These are phyloP conservation scores for Lanmaoa pseudosensibilis DNA, from an alignment of 768 basidiomycete species.

Conservation along the genomic window DNA sequence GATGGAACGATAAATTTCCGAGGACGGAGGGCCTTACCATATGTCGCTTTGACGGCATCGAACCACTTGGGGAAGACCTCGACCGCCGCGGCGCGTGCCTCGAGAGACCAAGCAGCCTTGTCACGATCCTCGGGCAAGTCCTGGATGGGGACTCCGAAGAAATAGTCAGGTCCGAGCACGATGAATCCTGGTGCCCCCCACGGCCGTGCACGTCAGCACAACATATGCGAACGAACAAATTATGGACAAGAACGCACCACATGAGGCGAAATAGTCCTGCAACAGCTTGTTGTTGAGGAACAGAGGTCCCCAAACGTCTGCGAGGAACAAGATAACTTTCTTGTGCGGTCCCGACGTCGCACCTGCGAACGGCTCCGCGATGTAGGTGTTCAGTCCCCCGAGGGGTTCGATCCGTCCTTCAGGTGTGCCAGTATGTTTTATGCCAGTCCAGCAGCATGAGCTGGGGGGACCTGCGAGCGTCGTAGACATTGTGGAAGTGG, in stretches of 20 bases:
- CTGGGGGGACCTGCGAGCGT: conserved; percentile 44
- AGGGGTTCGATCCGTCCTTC: conserved; percentile 43
- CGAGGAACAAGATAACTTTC: conserved; percentile 54
- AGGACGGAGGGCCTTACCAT: conserved; percentile 35
- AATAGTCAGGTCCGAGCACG: conserved; percentile 61
- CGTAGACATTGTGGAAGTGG: conserved; percentile 11
- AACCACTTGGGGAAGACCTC: conserved; percentile 50
- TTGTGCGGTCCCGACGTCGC: conserved; percentile 24
- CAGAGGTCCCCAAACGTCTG: conserved; percentile 57
- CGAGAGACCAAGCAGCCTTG: conserved; percentile 40
- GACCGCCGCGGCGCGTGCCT: conserved; percentile 33
- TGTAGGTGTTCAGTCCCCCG: conserved; percentile 52
- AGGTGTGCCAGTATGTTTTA: conserved; percentile 52
- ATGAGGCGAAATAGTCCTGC: conserved; percentile 60
- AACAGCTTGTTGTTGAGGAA: conserved; percentile 55
- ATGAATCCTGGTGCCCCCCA: conserved; percentile 43
- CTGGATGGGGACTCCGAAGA: conserved; percentile 49
- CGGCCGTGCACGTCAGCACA: not conserved
- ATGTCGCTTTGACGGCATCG: conserved; percentile 45
- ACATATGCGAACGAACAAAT: not conserved
- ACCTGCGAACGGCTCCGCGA: conserved; percentile 44
- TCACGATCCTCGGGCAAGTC: conserved; percentile 35
- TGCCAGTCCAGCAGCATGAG: conserved; percentile 48
- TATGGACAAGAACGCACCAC: conserved; percentile 39
- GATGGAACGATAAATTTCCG: not conserved